Base-by-base conservation (phyloP, 2,329 filamentous ascomycete species). In the Exophiala mesophila region DNA sequence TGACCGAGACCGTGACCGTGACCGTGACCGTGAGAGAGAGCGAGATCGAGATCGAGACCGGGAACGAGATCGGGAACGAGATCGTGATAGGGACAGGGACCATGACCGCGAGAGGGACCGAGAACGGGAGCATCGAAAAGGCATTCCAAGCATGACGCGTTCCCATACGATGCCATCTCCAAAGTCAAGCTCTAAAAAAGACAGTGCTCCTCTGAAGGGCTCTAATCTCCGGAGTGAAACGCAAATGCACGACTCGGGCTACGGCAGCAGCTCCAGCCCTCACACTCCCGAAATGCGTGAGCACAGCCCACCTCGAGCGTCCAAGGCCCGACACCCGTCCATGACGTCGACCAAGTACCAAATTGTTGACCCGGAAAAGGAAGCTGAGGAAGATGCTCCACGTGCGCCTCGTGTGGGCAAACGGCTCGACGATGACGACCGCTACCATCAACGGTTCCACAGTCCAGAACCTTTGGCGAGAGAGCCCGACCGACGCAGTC, bases 221-320 rank as follows among this genome's bases (percentile, higher is more conserved):
- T 63, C 65, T 8, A 68, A 64, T 35, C 43, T 63, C 30, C 62
- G 39, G 56, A 57, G 20, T 18, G 60, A 68, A 21, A 58, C 59
- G 30, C 58, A 64, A 5, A 32, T 50, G 39, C 52, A 55, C 20
- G 68, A 71, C 41, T 70, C 68, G 3, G 66, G 66, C 2, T 69
- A 70, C 39, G 49, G 52, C 13, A 55, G 53, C 32, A 54, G 53
- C 43, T 69, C 65, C 4, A 70, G 65, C 50, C 65, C 68, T 7
- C 60, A 60, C 16, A 69, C 65, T 1, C 66, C 67, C 2, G 67
- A 70, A 28, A 62, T 65, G 52, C 52, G 55, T 15, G 59, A 58
- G 5, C 56, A 59, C 26, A 57, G 56, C 42, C 61, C 61, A 2
- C 56, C 63, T 4, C 36, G 43, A 19, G 13, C 44, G 17, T 21